Percentiles rank a stretch among this genome's conserved stretches.
These are phyloP conservation scores for Rutstroemia sp. DNA, from an alignment of 2,329 filamentous ascomycete species.

Conservation along the genomic window DNA sequence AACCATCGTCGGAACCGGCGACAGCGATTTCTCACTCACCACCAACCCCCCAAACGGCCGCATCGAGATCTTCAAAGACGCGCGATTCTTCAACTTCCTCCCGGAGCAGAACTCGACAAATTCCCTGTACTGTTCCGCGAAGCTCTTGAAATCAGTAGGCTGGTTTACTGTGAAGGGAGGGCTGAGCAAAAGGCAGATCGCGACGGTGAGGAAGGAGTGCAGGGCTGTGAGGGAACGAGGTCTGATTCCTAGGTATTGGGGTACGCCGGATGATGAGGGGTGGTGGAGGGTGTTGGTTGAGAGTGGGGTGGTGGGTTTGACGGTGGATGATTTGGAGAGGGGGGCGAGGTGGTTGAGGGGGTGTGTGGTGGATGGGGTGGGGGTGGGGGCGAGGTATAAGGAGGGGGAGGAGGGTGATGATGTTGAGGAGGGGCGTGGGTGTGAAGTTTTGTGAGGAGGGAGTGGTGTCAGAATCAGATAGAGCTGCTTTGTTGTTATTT, in stretches of 20 bases:
- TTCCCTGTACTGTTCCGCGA: slow-evolving; percentile 23
- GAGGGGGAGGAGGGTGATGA: not conserved
- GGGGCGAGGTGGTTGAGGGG: slow-evolving; percentile 1
- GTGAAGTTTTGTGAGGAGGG: not conserved
- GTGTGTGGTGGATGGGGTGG: not conserved
- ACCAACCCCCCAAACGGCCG: slow-evolving; percentile 26
- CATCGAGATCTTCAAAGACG: slow-evolving; percentile 42
- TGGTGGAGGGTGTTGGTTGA: slow-evolving; percentile 33
- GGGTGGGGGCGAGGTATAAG: not conserved
- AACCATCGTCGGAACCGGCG: slow-evolving; percentile 43
- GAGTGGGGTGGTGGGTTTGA: slow-evolving; percentile 35
- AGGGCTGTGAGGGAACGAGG: slow-evolving; percentile 31
- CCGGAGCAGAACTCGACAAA: slow-evolving; percentile 14
- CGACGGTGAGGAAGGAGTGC: slow-evolving; percentile 19
- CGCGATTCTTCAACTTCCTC: slow-evolving; percentile 30
- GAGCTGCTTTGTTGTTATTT: not conserved
- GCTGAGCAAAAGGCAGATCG: slow-evolving; percentile 19
- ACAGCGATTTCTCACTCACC: slow-evolving; percentile 33
- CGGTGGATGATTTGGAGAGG: slow-evolving; percentile 31
- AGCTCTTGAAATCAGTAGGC: slow-evolving; percentile 11
- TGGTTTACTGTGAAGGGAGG: not conserved
- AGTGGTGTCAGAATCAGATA: not conserved
- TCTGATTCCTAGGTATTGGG: slow-evolving; percentile 36
- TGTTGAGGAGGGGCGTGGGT: not conserved
- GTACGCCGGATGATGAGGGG: slow-evolving; percentile 32